Evolutionary conservation across 1,139 yeast species (phyloP), one percentile per base, ranked within the genome.

Genomic region (Petasospora rhodanensis): DNA sequence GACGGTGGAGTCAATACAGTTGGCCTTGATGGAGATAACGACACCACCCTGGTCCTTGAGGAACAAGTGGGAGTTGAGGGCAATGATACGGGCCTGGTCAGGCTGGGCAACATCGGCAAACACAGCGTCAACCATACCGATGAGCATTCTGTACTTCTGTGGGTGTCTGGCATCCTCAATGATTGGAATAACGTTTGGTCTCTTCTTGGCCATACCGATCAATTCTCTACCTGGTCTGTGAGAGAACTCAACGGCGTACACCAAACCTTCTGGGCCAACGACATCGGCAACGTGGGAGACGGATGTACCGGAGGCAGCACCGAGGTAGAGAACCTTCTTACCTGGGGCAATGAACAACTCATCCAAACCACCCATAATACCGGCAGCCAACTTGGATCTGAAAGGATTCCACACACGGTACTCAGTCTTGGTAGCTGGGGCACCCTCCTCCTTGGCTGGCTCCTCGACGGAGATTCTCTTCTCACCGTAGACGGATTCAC

Each of bases 401-500:
- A 91, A 91, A 48, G 98, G 98, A 69, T 91, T 91, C 99, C 99
- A 91, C 50, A 91, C 98, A 77, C 98, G 89, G 79, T 91, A 91
- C 71, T 91, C 98, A 45, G 79, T 75, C 75, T 91, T 91, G 59
- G 96, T 87, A 48, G 96, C 82, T 49, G 95, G 93, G 38, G 71
- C 82, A 58, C 82, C 82, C 58, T 83, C 95, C 58, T 80, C 94
- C 57, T 70, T 76, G 40, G 87, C 74, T 51, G 96, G 94, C 61
- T 84, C 96, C 62, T 93, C 98, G 43, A 91, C 76, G 37, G 94
- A 68, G 46, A 91, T 74, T 73, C 98, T 79, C 79, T 91, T 91
- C 73, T 91, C 98, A 57, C 97, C 96, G 68, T 91, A 91, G 37
- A 87, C 95, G 37, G 95, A 79, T 65, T 89, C 97, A 65, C 99